Conservation (phyloP, 768 basidiomycete genomes). For the Rhodotorula toruloides region DNA sequence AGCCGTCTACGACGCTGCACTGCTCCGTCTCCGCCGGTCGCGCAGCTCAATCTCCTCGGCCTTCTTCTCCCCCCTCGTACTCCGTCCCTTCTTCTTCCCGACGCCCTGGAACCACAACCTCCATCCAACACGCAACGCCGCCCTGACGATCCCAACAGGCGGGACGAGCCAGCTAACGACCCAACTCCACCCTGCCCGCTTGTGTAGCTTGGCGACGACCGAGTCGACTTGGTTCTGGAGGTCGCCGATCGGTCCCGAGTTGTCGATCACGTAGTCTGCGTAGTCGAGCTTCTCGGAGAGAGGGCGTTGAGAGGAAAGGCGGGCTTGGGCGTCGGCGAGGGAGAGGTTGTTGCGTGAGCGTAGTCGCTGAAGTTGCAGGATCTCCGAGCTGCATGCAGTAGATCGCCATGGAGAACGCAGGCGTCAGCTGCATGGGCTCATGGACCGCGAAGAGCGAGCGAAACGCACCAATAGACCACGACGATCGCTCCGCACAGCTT, state of each 20-base stretch:
- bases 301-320: conserved; percentile 74
- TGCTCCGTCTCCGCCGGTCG: conserved; percentile 31
- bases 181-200: conserved; percentile 50
- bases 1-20: neutral
- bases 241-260: conserved; percentile 69
- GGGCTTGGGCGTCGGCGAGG: conserved; percentile 62
- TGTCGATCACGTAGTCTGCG: conserved; percentile 81
- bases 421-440: no score
- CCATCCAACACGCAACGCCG: conserved; percentile 33
- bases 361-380: conserved; percentile 76
- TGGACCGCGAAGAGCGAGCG: neutral
- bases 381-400: conserved; percentile 56
- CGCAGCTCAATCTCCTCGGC: conserved; percentile 42
- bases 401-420: no score
- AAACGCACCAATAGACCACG: conserved; percentile 79
- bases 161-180: conserved; percentile 53
- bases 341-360: conserved; percentile 67
- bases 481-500: conserved; percentile 74
- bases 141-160: conserved; percentile 48
- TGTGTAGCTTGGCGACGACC: conserved; percentile 50
- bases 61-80: conserved; percentile 40
- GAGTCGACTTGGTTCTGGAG: conserved; percentile 57
- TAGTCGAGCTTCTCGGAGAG: conserved; percentile 73
- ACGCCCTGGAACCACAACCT: conserved; percentile 36
- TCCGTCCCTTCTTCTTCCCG: conserved; percentile 39